Percentiles rank a stretch among this genome's conserved stretches.
Conservation (phyloP, 805 yeast genomes). For the Pichia nakasei region DNA sequence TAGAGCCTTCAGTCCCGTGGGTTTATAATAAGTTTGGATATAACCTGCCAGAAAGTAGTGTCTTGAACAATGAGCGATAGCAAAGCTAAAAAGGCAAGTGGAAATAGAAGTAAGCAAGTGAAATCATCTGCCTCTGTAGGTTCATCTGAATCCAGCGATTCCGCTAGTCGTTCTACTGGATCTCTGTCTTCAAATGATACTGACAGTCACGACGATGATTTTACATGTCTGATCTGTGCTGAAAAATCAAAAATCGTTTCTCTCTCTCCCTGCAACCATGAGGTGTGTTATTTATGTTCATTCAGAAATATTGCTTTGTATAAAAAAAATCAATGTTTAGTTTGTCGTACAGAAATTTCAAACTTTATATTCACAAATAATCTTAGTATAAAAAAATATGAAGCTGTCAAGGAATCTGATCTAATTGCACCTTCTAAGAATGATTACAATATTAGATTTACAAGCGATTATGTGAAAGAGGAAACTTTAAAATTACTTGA, state of each 20-base stretch:
- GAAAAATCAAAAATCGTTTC: conserved; percentile 57
- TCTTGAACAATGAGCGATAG: too few species aligned
- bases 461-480: conserved; percentile 38
- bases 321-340: conserved; percentile 63
- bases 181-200: too few species aligned
- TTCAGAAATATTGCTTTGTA: conserved; percentile 78
- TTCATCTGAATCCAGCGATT: too few species aligned
- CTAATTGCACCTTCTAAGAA: conserved; percentile 23
- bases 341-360: conserved; percentile 69
- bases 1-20: too few species aligned
- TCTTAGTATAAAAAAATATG: conserved; percentile 30
- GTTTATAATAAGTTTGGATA: too few species aligned
- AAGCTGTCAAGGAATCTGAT: conserved; percentile 6
- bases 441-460: conserved; percentile 51
- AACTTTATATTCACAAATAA: conserved; percentile 50
- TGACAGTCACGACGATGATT: conserved; percentile 1
- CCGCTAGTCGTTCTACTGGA: too few species aligned
- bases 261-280: conserved; percentile 75
- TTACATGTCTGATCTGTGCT: conserved; percentile 74
- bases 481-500: conserved; percentile 45
- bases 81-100: too few species aligned
- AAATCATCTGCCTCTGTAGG: too few species aligned
- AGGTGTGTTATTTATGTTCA: conserved; percentile 73
- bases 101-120: too few species aligned
- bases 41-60: too few species aligned